A percentile compares a stretch with the other conserved stretches of the same genome.
Conservation (phyloP, 2,329 filamentous ascomycete genomes). For the Penicillium sclerotiorum region DNA sequence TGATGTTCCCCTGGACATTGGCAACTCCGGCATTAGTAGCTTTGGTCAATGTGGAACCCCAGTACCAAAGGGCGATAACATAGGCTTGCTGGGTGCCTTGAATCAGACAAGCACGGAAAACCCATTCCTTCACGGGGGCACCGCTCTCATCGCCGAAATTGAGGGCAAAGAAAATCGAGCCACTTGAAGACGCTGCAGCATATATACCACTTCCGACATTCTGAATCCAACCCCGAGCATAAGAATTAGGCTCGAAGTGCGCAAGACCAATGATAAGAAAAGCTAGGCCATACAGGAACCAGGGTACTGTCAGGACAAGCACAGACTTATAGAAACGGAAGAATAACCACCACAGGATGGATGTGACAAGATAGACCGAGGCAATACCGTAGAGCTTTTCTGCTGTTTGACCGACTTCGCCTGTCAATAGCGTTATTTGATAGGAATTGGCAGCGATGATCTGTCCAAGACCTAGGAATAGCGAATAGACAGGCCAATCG, state of each 20-base stretch:
- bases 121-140: slow-evolving; percentile 65
- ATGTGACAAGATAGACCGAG: slow-evolving; percentile 60
- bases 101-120: slow-evolving; percentile 67
- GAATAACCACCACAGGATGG: slow-evolving; percentile 64
- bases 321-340: slow-evolving; percentile 62
- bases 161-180: slow-evolving; percentile 66
- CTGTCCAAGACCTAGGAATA: slow-evolving; percentile 64
- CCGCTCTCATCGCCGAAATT: slow-evolving; percentile 69
- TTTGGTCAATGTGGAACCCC: slow-evolving; percentile 60
- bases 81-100: slow-evolving; percentile 70
- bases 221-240: slow-evolving; percentile 57
- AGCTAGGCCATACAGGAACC: slow-evolving; percentile 64
- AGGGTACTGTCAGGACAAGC: slow-evolving; percentile 62
- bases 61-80: slow-evolving; percentile 67
- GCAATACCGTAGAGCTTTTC: slow-evolving; percentile 63
- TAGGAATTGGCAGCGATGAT: slow-evolving; percentile 68
- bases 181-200: slow-evolving; percentile 63
- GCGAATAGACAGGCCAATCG: slow-evolving; percentile 67
- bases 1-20: slow-evolving; percentile 38
- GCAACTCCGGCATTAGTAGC: slow-evolving; percentile 47
- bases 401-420: slow-evolving; percentile 62
- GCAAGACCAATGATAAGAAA: slow-evolving; percentile 66
- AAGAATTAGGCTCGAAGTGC: slow-evolving; percentile 52
- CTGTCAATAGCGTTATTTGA: slow-evolving; percentile 68
- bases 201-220: slow-evolving; percentile 65